These are phyloP conservation scores for Lipomyces kockii DNA, from an alignment of 805 yeast genomes.

Conservation along the genomic window DNA sequence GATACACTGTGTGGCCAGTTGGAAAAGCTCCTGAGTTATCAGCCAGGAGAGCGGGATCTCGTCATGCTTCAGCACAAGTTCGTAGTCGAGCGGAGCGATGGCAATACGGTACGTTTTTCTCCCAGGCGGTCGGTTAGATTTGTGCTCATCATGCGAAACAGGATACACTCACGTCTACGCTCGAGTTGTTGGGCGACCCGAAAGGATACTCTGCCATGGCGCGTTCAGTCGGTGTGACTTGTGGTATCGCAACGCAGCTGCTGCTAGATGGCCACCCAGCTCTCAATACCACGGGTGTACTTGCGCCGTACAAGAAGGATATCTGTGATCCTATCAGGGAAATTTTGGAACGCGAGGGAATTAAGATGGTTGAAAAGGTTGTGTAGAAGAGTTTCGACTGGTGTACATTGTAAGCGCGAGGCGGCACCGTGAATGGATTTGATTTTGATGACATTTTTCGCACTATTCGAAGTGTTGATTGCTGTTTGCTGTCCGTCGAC, in stretches of 20 bases:
- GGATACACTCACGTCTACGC: slow-evolving; percentile 92
- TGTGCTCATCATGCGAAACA: slow-evolving; percentile 40
- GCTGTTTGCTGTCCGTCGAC: too few species aligned
- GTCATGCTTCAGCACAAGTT: slow-evolving; percentile 96
- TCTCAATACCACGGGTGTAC: slow-evolving; percentile 71
- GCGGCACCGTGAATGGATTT: too few species aligned
- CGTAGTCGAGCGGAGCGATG: slow-evolving; percentile 95
- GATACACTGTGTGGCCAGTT: slow-evolving; percentile 96
- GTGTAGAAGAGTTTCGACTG: not conserved
- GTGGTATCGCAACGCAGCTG: slow-evolving; percentile 90
- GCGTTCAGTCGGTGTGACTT: slow-evolving; percentile 95
- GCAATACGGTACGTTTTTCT: slow-evolving; percentile 47
- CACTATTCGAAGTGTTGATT: too few species aligned
- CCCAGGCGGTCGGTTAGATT: not conserved
- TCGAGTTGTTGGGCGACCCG: slow-evolving; percentile 86
- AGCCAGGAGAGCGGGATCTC: slow-evolving; percentile 90
- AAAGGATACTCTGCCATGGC: slow-evolving; percentile 98
- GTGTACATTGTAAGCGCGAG: too few species aligned
- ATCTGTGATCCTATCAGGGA: slow-evolving; percentile 88
- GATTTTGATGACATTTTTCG: too few species aligned
- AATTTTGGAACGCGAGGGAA: slow-evolving; percentile 84
- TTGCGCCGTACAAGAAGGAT: slow-evolving; percentile 91
- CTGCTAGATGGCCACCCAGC: slow-evolving; percentile 75
- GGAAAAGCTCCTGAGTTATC: slow-evolving; percentile 94
- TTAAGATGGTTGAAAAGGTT: slow-evolving; percentile 78